phyloP scores from a whole-genome alignment of 1,284 basidiomycete species.

The Ceratobasidium sp. region DNA sequence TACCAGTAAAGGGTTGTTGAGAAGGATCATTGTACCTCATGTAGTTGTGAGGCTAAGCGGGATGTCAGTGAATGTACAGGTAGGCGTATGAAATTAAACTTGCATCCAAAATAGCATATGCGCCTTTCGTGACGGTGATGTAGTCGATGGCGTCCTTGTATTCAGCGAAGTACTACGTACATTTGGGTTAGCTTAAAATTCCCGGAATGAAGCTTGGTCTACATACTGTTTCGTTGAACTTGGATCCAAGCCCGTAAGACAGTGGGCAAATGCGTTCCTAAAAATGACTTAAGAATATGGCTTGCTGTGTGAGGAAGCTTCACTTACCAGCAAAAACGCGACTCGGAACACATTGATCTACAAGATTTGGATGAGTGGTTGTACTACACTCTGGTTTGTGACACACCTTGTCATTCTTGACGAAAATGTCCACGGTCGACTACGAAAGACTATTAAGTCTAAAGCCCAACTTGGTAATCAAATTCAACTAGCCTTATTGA shows the following conservation, averaged over 20 bases:
- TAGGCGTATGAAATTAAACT: background rate
- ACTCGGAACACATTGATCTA: conserved; percentile 62
- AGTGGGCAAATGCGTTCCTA: conserved; percentile 60
- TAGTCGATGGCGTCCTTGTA: conserved; percentile 60
- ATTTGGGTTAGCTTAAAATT: conserved; percentile 2
- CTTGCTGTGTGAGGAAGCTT: background rate
- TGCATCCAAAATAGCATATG: conserved; percentile 58
- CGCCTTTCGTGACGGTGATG: conserved; percentile 58
- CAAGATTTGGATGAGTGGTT: background rate
- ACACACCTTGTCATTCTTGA: conserved; percentile 57
- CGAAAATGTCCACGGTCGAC: conserved; percentile 61
- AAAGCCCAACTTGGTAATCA: background rate
- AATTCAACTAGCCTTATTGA: conserved; percentile 56
- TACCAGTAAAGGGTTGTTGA: conserved; percentile 58
- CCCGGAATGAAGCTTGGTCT: background rate
- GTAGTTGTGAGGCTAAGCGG: conserved; percentile 58
- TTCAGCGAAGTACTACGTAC: conserved; percentile 57
- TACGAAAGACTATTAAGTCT: conserved; percentile 44
- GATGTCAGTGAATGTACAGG: background rate
- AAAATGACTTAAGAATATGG: background rate
- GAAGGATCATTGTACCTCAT: conserved; percentile 62
- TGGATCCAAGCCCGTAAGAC: conserved; percentile 57
- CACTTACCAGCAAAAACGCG: conserved; percentile 58
- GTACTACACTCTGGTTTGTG: background rate
- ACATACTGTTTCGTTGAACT: conserved; percentile 60